Evolutionary conservation across 306 rosid species (phyloP).

Genomic region (Leucaena leucocephala): DNA sequence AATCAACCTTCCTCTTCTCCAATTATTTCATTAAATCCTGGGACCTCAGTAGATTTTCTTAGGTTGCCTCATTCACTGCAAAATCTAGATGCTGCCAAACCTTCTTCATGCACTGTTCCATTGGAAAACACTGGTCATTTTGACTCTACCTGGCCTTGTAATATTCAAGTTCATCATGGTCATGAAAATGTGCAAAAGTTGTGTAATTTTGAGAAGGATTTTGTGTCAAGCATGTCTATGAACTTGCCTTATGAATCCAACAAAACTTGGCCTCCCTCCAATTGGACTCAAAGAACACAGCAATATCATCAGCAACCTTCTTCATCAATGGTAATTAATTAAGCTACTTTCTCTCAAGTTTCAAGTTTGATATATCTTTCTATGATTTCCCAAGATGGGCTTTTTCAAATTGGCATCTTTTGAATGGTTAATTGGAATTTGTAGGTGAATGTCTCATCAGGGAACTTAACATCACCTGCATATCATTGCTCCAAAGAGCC

Average conservation of each 20-base stretch:
- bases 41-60: conserved; percentile 34
- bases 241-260: conserved; percentile 49
- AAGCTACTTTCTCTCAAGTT: neutral
- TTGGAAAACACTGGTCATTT: conserved; percentile 43
- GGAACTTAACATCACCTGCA: conserved; percentile 46
- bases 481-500: conserved; percentile 69
- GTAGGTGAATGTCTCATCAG: conserved; percentile 64
- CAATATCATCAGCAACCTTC: conserved; percentile 51
- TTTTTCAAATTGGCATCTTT: conserved; percentile 13
- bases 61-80: conserved; percentile 24
- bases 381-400: neutral
- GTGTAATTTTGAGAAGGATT: conserved; percentile 46
- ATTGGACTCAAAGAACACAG: conserved; percentile 48
- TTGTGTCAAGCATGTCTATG: conserved; percentile 31
- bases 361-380: neutral
- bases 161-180: conserved; percentile 34
- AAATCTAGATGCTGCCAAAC: conserved; percentile 36
- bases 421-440: conserved; percentile 30
- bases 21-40: conserved; percentile 39
- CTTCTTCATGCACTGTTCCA: conserved; percentile 39
- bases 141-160: conserved; percentile 36
- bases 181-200: conserved; percentile 44
- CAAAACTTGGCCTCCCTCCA: conserved; percentile 45
- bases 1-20: conserved; percentile 30
- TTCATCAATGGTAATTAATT: conserved; percentile 53